phyloP scores from a whole-genome alignment of 2,329 filamentous ascomycete genomes.

The Graphilbum fragrans region DNA sequence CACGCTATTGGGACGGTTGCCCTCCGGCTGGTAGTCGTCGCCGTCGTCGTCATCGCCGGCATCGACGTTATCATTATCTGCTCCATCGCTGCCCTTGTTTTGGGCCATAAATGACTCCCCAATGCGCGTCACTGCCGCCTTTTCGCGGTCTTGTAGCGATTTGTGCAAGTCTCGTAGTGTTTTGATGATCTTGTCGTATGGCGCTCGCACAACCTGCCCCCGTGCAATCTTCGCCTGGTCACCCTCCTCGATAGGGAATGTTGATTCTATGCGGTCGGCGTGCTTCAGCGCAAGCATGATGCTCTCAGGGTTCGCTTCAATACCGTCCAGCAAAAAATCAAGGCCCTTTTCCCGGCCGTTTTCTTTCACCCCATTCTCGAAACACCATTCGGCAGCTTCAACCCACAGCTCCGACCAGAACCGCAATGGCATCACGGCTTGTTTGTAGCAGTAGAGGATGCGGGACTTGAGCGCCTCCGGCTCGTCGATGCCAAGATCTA shows the following conservation, averaged over 20 bases:
- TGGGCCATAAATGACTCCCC: slow-evolving; percentile 29
- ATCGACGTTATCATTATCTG: slow-evolving; percentile 10
- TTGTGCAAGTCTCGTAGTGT: slow-evolving; percentile 80
- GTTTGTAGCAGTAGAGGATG: slow-evolving; percentile 83
- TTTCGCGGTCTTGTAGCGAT: slow-evolving; percentile 54
- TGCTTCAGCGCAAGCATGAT: slow-evolving; percentile 81
- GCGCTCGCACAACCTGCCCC: slow-evolving; percentile 65
- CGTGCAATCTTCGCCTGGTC: slow-evolving; percentile 64
- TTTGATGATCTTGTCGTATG: slow-evolving; percentile 72
- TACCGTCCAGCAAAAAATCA: slow-evolving; percentile 69
- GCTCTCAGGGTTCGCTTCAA: slow-evolving; percentile 85
- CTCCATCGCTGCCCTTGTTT: neutral
- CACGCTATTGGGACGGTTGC: slow-evolving; percentile 29
- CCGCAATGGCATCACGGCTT: slow-evolving; percentile 81
- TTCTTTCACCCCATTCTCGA: slow-evolving; percentile 55
- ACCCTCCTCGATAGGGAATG: slow-evolving; percentile 63
- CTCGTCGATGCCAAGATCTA: slow-evolving; percentile 78
- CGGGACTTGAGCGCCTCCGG: slow-evolving; percentile 61
- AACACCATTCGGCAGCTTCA: slow-evolving; percentile 87
- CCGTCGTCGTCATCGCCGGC: slow-evolving; percentile 17
- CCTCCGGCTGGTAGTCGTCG: slow-evolving; percentile 16
- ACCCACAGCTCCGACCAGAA: slow-evolving; percentile 97
- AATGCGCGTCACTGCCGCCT: slow-evolving; percentile 42
- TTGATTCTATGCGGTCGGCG: slow-evolving; percentile 75
- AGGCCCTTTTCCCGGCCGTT: slow-evolving; percentile 53